Conservation (phyloP, 1,284 basidiomycete genomes). For the Naganishia sp. region DNA sequence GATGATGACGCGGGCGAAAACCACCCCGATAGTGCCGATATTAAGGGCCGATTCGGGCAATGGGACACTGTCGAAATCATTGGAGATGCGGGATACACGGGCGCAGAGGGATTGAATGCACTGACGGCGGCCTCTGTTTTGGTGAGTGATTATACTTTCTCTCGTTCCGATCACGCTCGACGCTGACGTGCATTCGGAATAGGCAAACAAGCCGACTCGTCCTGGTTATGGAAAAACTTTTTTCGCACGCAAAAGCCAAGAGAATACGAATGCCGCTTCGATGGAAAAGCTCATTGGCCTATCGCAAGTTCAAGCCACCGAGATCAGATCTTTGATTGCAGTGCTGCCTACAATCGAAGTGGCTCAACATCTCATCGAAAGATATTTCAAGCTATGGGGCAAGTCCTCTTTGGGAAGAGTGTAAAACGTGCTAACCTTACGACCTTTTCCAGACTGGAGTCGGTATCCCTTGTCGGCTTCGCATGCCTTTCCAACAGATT, state of each 20-base stretch:
- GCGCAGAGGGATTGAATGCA: conserved; percentile 29
- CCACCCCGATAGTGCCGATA: conserved; percentile 21
- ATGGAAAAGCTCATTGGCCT: conserved; percentile 30
- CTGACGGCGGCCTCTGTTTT: conserved; percentile 28
- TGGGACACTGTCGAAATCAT: conserved; percentile 29
- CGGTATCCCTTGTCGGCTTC: conserved; percentile 18
- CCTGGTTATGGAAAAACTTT: conserved; percentile 24
- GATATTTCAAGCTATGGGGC: conserved; percentile 30
- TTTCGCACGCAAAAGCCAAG: conserved; percentile 16
- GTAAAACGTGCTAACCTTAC: not conserved
- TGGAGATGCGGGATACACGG: conserved; percentile 30
- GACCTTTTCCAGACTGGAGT: conserved; percentile 22
- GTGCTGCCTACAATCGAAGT: conserved; percentile 27
- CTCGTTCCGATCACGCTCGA: not conserved
- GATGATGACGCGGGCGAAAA: conserved; percentile 13
- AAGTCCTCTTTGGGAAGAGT: not conserved
- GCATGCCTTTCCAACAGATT: conserved; percentile 23
- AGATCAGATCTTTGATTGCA: conserved; percentile 27
- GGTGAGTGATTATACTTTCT: not conserved
- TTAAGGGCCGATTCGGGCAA: conserved; percentile 15
- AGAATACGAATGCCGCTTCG: conserved; percentile 21
- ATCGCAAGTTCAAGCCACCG: conserved; percentile 28
- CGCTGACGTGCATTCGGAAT: not conserved
- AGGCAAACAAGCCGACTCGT: conserved; percentile 9
- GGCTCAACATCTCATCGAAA: conserved; percentile 25